Conservation (phyloP, 2,329 filamentous ascomycete genomes). For the Penicillium fuscoglaucum region DNA sequence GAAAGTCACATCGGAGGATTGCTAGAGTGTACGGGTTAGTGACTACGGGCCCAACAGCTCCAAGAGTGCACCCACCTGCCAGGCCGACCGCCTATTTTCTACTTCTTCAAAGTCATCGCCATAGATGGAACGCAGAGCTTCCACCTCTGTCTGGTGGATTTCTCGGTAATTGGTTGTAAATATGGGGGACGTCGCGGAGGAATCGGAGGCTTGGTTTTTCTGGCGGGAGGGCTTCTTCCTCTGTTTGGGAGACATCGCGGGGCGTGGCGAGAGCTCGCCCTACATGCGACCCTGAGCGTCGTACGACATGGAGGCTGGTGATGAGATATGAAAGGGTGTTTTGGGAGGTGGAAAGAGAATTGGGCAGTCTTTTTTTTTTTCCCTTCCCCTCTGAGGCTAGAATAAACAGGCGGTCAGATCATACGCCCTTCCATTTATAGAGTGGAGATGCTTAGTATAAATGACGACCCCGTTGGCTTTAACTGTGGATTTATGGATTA, state of each 20-base stretch:
- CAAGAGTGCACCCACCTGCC: constrained; percentile 65
- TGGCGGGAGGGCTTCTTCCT: constrained; percentile 42
- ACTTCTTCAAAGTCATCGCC: constrained; percentile 81
- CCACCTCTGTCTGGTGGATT: constrained; percentile 82
- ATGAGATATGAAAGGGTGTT: constrained; percentile 1
- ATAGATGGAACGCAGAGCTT: constrained; percentile 84
- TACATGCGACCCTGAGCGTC: constrained; percentile 23
- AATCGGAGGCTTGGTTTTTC: constrained; percentile 38
- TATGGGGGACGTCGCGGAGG: constrained; percentile 34
- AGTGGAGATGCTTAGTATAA: constrained; percentile 7
- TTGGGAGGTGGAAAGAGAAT: constrained; percentile 5
- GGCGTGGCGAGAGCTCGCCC: constrained; percentile 34
- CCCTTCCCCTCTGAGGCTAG: constrained; percentile 1
- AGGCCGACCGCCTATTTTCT: constrained; percentile 68
- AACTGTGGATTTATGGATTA: not conserved
- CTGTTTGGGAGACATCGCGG: constrained; percentile 49
- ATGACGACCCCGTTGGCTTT: constrained; percentile 4
- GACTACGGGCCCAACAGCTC: constrained; percentile 6
- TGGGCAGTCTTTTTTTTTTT: constrained; percentile 13
- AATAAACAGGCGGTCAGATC: constrained; percentile 29
- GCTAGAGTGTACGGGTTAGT: constrained; percentile 48
- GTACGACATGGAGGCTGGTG: constrained; percentile 18
- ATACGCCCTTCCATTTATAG: constrained; percentile 18
- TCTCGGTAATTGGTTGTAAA: constrained; percentile 69
- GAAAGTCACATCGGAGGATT: constrained; percentile 76